Evolutionary conservation across 73 alveolate genomes (phyloP).

Genomic region (Stentor coeruleus): DNA sequence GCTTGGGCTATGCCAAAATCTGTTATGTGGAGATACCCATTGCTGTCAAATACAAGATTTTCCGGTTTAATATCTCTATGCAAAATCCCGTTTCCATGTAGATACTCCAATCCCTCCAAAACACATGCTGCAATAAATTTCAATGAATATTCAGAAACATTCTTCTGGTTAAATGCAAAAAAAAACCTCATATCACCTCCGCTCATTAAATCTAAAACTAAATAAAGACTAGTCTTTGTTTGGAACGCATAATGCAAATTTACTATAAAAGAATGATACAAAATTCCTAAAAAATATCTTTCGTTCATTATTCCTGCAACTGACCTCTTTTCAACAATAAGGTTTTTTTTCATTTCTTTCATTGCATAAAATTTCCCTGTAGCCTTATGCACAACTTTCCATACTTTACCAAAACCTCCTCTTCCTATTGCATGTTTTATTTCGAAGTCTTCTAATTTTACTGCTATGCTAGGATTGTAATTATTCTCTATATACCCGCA

Average conservation of each 20-base stretch:
- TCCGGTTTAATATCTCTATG: slow-evolving; percentile 70
- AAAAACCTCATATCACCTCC: slow-evolving; percentile 55
- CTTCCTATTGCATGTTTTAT: slow-evolving; percentile 66
- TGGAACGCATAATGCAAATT: slow-evolving; percentile 67
- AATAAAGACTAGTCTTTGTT: slow-evolving; percentile 49
- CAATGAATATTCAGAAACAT: slow-evolving; percentile 25
- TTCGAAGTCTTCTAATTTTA: slow-evolving; percentile 67
- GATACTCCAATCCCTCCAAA: slow-evolving; percentile 40
- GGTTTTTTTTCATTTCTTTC: slow-evolving; percentile 74
- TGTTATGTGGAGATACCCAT: slow-evolving; percentile 12
- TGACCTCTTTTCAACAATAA: slow-evolving; percentile 57
- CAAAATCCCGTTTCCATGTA: slow-evolving; percentile 43
- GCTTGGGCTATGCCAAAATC: slow-evolving; percentile 17
- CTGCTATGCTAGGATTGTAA: too few species aligned
- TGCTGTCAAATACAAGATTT: slow-evolving; percentile 54
- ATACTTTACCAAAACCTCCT: slow-evolving; percentile 87
- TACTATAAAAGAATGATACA: slow-evolving; percentile 45
- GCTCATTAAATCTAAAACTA: slow-evolving; percentile 55
- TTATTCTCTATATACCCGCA: too few species aligned
- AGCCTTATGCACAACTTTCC: slow-evolving; percentile 61
- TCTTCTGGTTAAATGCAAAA: slow-evolving; percentile 9
- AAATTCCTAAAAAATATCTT: slow-evolving; percentile 48
- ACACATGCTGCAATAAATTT: slow-evolving; percentile 45
- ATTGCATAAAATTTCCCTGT: slow-evolving; percentile 73
- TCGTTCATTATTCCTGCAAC: slow-evolving; percentile 55